Conservation (phyloP, 2,329 filamentous ascomycete genomes). For the Aspergillus glaucus region DNA sequence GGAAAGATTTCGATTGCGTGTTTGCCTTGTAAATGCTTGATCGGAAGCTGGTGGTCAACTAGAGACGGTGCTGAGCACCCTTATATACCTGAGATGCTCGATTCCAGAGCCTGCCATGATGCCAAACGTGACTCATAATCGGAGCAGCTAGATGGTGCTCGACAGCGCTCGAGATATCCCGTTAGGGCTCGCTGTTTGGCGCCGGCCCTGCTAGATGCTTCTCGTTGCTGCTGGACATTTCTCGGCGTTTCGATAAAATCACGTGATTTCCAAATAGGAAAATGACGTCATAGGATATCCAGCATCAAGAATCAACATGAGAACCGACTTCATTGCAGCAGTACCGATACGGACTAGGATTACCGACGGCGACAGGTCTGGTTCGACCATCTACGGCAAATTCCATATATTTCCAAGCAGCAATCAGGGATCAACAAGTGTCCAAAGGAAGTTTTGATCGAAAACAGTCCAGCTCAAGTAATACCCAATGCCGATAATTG, state of each 20-base stretch:
- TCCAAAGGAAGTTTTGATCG: too few species aligned
- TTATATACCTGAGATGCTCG: conserved; percentile 14
- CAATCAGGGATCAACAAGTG: too few species aligned
- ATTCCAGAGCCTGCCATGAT: conserved; percentile 11
- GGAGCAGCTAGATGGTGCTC: not conserved
- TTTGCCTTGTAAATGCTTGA: not conserved
- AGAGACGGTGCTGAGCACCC: conserved; percentile 2
- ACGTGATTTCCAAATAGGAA: conserved; percentile 12
- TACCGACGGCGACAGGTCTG: too few species aligned
- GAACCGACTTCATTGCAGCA: not conserved
- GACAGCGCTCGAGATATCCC: conserved; percentile 1
- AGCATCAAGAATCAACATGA: not conserved
- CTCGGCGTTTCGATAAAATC: conserved; percentile 17
- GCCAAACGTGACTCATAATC: not conserved
- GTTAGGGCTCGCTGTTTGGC: conserved; percentile 4
- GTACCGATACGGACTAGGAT: too few species aligned
- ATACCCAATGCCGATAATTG: too few species aligned
- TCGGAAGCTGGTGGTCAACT: conserved; percentile 1
- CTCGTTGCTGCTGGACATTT: conserved; percentile 11
- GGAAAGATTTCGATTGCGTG: not conserved
- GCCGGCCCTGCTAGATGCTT: conserved; percentile 3
- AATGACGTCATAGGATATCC: not conserved
- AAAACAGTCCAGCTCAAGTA: too few species aligned
- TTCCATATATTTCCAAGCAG: too few species aligned
- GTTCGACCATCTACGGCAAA: too few species aligned